Evolutionary conservation across 108 stramenopile genomes (phyloP).

Genomic region (Pseudonitzschia delicatissima): DNA sequence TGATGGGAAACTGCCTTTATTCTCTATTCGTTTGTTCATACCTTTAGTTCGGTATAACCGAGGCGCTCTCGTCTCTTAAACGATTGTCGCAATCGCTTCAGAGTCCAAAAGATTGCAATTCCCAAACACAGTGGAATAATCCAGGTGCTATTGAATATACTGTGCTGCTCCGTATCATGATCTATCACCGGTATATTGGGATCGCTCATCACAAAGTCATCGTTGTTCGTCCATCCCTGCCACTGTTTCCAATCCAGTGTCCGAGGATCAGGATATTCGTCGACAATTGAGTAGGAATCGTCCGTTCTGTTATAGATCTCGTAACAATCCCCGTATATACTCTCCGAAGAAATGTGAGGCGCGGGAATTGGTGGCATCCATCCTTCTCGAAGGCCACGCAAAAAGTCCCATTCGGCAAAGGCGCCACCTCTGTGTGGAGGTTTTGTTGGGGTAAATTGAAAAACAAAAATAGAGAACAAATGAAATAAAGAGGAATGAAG

Average conservation of each 20-base stretch:
- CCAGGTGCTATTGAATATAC: not conserved
- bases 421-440: slow-evolving; percentile 34
- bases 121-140: slow-evolving; percentile 14
- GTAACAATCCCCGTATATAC: slow-evolving; percentile 51
- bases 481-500: not conserved
- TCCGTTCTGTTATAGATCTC: slow-evolving; percentile 50
- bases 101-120: not conserved
- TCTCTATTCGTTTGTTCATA: not conserved
- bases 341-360: slow-evolving; percentile 24
- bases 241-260: slow-evolving; percentile 29
- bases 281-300: slow-evolving; percentile 42
- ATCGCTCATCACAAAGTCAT: slow-evolving; percentile 36
- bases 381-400: slow-evolving; percentile 62
- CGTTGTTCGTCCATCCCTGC: slow-evolving; percentile 36
- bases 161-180: not conserved
- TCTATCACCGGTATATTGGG: slow-evolving; percentile 19
- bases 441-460: not conserved
- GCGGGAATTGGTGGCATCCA: slow-evolving; percentile 58
- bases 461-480: not conserved
- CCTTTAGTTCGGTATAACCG: slow-evolving; percentile 8
- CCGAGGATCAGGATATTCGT: slow-evolving; percentile 55
- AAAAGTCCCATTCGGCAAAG: slow-evolving; percentile 79
- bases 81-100: not conserved
- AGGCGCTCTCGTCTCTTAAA: slow-evolving; percentile 6
- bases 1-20: not conserved